Evolutionary conservation across 805 yeast species (phyloP), one percentile per base, ranked within the genome.

Genomic region (Jamesozyma jinghongensis): DNA sequence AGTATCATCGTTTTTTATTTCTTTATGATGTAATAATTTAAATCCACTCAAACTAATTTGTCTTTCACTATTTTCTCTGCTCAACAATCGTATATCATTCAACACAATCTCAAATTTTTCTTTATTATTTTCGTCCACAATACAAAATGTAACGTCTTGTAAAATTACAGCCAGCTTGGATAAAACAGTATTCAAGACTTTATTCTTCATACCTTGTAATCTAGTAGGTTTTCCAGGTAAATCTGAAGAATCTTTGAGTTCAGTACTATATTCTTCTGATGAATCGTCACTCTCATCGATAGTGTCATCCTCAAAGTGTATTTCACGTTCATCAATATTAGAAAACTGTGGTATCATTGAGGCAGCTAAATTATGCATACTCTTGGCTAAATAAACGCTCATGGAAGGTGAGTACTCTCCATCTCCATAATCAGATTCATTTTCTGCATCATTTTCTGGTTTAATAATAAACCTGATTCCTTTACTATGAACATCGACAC

Each of bases 281-380:
- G 14, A 13, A 13, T 3, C 16, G 13, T 20, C 18, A 20, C 14
- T 20, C 3, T 19, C 36, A n/a, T 13, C 41, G 16, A 35, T 38
- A 32, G 22, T 44, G 34, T 44, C 40, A 32, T 46, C 50, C 36
- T 6, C 26, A 22, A 22, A 22, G 10, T 22, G n/a, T 7, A 41
- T 22, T 16, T 46, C 45, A 19, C 40, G 35, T 3, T 43, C 43
- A 19, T 40, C 36, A 5, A 25, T 13, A 17, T 62, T 67, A 14
- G 61, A 61, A 25, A 62, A 58, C 17, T 64, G 63, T 7, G 26
- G 26, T 33, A 68, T 54, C 33, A 69, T 54, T 11, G 72, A 66
- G 46, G 71, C 73, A 3, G 92, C 86, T 41, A 86, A 66, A 50
- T 81, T 85, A 18, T 80, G 79, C 0, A 90, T 79, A 42, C 92